Percentiles rank a stretch among this genome's conserved stretches.
Evolutionary conservation across 2,329 filamentous ascomycete genomes (phyloP).

Genomic region (Aspergillus neotritici): DNA sequence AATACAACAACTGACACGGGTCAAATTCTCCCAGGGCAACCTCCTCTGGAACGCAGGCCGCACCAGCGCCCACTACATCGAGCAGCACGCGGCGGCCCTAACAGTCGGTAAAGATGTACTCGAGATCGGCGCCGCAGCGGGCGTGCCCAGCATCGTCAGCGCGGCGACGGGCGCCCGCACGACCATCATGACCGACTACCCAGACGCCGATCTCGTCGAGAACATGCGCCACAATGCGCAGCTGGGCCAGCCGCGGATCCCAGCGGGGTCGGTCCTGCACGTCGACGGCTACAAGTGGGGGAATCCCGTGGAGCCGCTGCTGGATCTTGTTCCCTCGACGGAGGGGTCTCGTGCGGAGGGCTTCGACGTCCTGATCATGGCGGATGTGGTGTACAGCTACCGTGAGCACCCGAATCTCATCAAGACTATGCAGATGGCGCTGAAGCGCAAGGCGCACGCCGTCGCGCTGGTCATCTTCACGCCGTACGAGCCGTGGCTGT

Average conservation of each 20-base stretch:
- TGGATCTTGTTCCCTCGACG: constrained; percentile 49
- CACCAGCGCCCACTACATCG: constrained; percentile 71
- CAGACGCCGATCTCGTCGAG: constrained; percentile 73
- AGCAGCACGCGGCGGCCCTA: constrained; percentile 56
- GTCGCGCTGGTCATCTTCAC: constrained; percentile 87
- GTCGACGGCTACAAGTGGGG: constrained; percentile 83
- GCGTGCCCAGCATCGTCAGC: constrained; percentile 73
- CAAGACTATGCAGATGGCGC: constrained; percentile 61
- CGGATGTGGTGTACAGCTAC: constrained; percentile 87
- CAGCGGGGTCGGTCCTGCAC: constrained; percentile 43
- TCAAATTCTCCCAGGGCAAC: constrained; percentile 56
- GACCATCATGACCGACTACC: constrained; percentile 79
- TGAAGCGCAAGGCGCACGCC: constrained; percentile 53
- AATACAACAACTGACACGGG: constrained; percentile 13
- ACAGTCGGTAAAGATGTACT: constrained; percentile 67
- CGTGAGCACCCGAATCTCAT: constrained; percentile 76
- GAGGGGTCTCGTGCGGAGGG: constrained; percentile 21
- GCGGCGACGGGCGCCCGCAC: constrained; percentile 64
- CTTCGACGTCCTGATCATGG: constrained; percentile 80
- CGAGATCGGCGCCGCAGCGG: constrained; percentile 84
- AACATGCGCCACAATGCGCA: constrained; percentile 73
- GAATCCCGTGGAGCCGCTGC: constrained; percentile 53
- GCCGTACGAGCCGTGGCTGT: constrained; percentile 85
- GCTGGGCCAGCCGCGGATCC: constrained; percentile 46
- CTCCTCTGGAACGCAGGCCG: constrained; percentile 86